A percentile compares a stretch with the other conserved stretches of the same genome.
phyloP scores from a whole-genome alignment of 108 stramenopile genomes.

The Pseudonitzschia multistriata region DNA sequence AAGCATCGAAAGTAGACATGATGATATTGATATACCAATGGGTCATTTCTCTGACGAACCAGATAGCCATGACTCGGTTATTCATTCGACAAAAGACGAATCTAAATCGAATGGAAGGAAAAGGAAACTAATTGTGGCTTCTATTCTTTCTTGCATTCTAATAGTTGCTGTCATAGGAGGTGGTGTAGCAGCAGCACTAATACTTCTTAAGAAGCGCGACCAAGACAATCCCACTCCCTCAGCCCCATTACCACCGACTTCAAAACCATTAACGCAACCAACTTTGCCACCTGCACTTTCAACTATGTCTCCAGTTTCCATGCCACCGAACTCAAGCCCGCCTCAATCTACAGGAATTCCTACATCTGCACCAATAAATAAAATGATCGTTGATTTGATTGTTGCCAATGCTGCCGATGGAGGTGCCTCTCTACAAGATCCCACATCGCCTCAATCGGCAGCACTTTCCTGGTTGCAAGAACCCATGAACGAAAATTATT shows the following conservation, averaged over 20 bases:
- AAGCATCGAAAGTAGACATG: too few species aligned
- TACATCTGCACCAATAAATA: slow-evolving; percentile 5
- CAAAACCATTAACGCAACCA: not conserved
- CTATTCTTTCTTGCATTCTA: not conserved
- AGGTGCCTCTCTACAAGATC: slow-evolving; percentile 30
- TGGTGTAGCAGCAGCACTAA: slow-evolving; percentile 12
- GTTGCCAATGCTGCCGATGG: slow-evolving; percentile 25
- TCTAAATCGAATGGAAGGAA: not conserved
- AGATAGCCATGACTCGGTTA: not conserved
- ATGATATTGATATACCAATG: not conserved
- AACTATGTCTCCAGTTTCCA: slow-evolving; percentile 14
- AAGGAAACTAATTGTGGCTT: not conserved
- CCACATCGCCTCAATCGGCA: slow-evolving; percentile 44
- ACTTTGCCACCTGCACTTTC: slow-evolving; percentile 8
- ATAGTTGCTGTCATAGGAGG: slow-evolving; percentile 17
- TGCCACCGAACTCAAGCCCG: not conserved
- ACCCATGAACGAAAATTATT: slow-evolving; percentile 7
- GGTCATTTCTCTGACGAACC: not conserved
- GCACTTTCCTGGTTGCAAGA: slow-evolving; percentile 42
- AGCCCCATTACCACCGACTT: not conserved
- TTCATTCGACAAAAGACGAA: not conserved
- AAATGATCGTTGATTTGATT: slow-evolving; percentile 9
- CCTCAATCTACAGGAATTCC: slow-evolving; percentile 17
- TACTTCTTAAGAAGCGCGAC: slow-evolving; percentile 3
- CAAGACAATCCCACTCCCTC: not conserved